Conservation (phyloP, 805 yeast genomes). For the Myxozyma monticola region DNA sequence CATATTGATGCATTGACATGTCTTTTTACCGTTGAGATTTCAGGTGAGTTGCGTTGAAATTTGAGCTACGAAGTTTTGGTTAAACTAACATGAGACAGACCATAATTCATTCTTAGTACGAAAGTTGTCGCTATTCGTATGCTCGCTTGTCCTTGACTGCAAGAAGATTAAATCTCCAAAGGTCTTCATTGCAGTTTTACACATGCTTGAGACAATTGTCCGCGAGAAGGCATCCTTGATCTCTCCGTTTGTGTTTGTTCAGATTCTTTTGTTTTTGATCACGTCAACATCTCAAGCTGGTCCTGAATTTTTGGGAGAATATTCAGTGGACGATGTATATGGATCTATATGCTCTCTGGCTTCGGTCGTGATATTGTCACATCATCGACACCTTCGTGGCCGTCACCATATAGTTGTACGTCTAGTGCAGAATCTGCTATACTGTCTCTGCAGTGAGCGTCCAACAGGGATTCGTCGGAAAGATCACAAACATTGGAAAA, state of each 20-base stretch:
- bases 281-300: conserved; percentile 32
- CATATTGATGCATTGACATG: background rate
- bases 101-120: no score
- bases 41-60: background rate
- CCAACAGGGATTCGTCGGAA: conserved; percentile 14
- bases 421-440: conserved; percentile 53
- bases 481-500: conserved; percentile 10
- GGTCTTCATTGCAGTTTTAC: conserved; percentile 32
- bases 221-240: conserved; percentile 57
- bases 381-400: conserved; percentile 66
- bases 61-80: no score
- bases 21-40: conserved; percentile 2
- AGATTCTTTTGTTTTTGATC: conserved; percentile 47
- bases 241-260: conserved; percentile 66
- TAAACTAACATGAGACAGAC: no score
- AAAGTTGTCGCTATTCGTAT: conserved; percentile 8
- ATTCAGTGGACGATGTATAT: conserved; percentile 40
- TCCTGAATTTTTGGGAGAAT: conserved; percentile 30
- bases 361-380: conserved; percentile 63
- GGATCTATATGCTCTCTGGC: conserved; percentile 48
- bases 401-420: conserved; percentile 68
- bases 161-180: conserved; percentile 36
- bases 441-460: conserved; percentile 42
- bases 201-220: conserved; percentile 46
- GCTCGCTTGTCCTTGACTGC: conserved; percentile 11